Evolutionary conservation across 2,329 filamentous ascomycete genomes (phyloP).

Genomic region (Cercospora sp.): DNA sequence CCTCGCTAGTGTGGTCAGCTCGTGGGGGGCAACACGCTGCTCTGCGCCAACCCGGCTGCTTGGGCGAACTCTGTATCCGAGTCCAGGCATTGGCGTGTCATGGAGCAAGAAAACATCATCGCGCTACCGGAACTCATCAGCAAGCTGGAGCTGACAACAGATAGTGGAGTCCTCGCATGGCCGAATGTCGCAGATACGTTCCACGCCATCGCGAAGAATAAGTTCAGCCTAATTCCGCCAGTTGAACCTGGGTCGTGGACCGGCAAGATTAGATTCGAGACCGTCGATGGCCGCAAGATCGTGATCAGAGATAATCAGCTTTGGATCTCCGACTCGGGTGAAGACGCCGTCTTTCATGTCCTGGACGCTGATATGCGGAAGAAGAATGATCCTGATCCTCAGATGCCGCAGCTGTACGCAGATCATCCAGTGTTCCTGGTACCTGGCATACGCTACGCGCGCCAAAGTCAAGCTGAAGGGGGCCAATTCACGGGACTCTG

Average conservation of each 20-base stretch:
- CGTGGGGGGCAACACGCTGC: background rate
- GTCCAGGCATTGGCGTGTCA: background rate
- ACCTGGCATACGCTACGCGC: background rate
- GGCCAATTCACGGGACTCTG: background rate
- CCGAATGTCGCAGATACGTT: background rate
- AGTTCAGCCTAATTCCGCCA: background rate
- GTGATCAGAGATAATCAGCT: background rate
- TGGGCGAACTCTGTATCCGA: background rate
- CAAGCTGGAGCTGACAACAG: background rate
- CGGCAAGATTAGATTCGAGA: background rate
- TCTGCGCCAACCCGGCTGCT: background rate
- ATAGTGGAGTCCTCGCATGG: background rate
- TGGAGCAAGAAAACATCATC: background rate
- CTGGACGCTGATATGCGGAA: background rate
- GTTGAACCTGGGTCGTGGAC: background rate
- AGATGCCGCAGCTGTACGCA: background rate
- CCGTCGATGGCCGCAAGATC: background rate
- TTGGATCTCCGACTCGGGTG: background rate
- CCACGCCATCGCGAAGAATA: background rate
- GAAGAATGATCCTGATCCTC: background rate
- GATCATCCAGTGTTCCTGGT: background rate
- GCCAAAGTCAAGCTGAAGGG: background rate
- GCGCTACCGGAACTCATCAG: background rate
- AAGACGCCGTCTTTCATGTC: background rate
- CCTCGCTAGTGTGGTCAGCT: background rate